Evolutionary conservation across 805 yeast species (phyloP).

Genomic region (Saccharomycopsis fibuligera): DNA sequence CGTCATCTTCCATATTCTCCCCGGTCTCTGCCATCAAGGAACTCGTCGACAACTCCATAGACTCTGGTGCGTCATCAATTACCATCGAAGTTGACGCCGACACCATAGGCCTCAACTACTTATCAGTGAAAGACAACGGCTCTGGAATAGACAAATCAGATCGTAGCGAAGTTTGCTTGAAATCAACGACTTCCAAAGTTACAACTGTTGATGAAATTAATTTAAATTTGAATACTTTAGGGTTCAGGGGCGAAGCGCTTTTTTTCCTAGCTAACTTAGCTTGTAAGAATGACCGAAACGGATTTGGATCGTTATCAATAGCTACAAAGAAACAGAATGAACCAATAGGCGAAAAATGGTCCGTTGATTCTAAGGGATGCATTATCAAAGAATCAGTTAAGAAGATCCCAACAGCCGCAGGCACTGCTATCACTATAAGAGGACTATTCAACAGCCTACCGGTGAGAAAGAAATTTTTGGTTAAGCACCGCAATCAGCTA

Average conservation of each 20-base stretch:
- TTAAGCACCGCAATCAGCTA: slow-evolving; percentile 25
- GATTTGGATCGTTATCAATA: slow-evolving; percentile 25
- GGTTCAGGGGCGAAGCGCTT: slow-evolving; percentile 48
- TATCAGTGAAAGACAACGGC: slow-evolving; percentile 36
- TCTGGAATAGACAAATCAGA: slow-evolving; percentile 30
- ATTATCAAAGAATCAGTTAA: slow-evolving; percentile 21
- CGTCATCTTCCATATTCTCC: slow-evolving; percentile 29
- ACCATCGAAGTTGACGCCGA: slow-evolving; percentile 33
- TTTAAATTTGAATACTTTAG: slow-evolving; percentile 29
- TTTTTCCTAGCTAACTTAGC: slow-evolving; percentile 31
- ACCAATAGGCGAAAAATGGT: slow-evolving; percentile 33
- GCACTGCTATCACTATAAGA: slow-evolving; percentile 32
- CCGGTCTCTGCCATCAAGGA: slow-evolving; percentile 36
- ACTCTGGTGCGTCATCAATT: slow-evolving; percentile 30
- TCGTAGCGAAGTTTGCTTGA: slow-evolving; percentile 31
- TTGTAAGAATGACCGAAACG: slow-evolving; percentile 5
- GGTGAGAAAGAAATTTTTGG: slow-evolving; percentile 30
- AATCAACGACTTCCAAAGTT: slow-evolving; percentile 40
- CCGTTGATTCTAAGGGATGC: slow-evolving; percentile 28
- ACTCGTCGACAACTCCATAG: slow-evolving; percentile 36
- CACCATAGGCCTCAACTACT: slow-evolving; percentile 31
- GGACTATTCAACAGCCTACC: slow-evolving; percentile 31
- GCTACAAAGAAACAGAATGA: slow-evolving; percentile 29
- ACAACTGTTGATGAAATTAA: slow-evolving; percentile 27
- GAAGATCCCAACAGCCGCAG: slow-evolving; percentile 28